Evolutionary conservation across 2,329 filamentous ascomycete species (phyloP).

Genomic region (Cercospora brassicicola): DNA sequence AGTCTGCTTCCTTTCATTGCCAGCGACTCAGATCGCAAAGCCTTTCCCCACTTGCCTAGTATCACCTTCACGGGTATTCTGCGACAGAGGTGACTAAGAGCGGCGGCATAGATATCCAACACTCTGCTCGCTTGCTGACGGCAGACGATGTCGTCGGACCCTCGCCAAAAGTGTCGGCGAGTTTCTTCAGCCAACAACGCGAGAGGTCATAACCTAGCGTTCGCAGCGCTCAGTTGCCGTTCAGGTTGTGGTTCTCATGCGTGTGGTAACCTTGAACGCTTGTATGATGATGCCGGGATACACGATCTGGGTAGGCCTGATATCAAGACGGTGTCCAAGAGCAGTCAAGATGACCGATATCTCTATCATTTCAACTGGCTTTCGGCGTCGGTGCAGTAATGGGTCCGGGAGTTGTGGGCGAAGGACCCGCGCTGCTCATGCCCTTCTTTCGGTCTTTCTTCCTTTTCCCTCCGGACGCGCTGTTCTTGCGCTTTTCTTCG

Average conservation of each 20-base stretch:
- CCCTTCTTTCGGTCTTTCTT: slow-evolving; percentile 29
- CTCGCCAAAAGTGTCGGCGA: not conserved
- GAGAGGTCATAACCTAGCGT: not conserved
- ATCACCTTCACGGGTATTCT: no score
- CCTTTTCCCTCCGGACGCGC: slow-evolving; percentile 17
- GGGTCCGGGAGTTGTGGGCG: slow-evolving; percentile 26
- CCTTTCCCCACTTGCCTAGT: not conserved
- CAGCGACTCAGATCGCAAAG: no score
- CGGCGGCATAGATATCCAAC: not conserved
- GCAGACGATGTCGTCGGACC: not conserved
- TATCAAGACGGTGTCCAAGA: not conserved
- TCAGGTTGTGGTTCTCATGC: not conserved
- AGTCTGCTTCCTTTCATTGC: not conserved
- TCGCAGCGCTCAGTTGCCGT: not conserved
- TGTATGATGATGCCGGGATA: not conserved
- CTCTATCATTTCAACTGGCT: not conserved
- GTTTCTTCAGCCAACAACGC: not conserved
- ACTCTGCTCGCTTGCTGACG: not conserved
- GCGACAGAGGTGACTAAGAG: not conserved
- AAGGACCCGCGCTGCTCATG: slow-evolving; percentile 22
- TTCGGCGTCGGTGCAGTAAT: slow-evolving; percentile 14
- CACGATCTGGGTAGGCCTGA: not conserved
- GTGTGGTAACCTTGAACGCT: not conserved
- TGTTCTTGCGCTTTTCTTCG: slow-evolving; percentile 23
- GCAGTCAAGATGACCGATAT: not conserved